phyloP scores from a whole-genome alignment of 129 eudicot species.

The Chrysanthemum lavandulifolium region DNA sequence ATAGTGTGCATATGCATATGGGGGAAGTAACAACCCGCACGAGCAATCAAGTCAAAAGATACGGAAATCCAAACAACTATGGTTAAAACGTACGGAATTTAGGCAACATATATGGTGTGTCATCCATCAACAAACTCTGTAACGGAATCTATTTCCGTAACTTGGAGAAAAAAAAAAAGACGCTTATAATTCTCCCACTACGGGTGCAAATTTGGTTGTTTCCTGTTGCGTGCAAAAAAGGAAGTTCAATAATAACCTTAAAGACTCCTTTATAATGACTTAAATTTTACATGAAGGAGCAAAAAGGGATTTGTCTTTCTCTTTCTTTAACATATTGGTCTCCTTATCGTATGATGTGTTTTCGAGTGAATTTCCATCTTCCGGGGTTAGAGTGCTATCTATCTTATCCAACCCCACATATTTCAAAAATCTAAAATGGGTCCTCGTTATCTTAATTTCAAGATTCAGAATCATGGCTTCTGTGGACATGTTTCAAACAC shows the following conservation, averaged over 20 bases:
- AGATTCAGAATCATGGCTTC: slow-evolving; percentile 35
- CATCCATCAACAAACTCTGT: slow-evolving; percentile 27
- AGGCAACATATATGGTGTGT: slow-evolving; percentile 1
- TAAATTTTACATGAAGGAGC: slow-evolving; percentile 17
- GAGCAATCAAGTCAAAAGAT: slow-evolving; percentile 2
- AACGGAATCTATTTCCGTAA: slow-evolving; percentile 8
- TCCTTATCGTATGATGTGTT: slow-evolving; percentile 8
- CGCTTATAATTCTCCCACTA: background rate
- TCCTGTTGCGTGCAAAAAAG: slow-evolving; percentile 24
- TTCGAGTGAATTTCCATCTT: slow-evolving; percentile 16
- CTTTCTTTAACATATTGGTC: slow-evolving; percentile 14
- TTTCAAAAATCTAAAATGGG: slow-evolving; percentile 27
- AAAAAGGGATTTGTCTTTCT: slow-evolving; percentile 24
- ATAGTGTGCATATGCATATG: background rate
- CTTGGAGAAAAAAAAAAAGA: background rate
- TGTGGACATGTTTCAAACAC: slow-evolving; percentile 21
- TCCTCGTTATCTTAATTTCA: slow-evolving; percentile 36
- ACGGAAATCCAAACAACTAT: background rate
- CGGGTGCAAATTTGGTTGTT: slow-evolving; percentile 22
- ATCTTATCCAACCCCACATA: slow-evolving; percentile 23
- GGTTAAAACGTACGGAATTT: background rate
- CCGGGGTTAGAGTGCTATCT: slow-evolving; percentile 11
- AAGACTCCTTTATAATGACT: background rate
- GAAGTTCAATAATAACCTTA: slow-evolving; percentile 13
- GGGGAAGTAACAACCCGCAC: slow-evolving; percentile 14